phyloP scores from a whole-genome alignment of 257 asterid genomes.

The Jaltomata sinuosa region DNA sequence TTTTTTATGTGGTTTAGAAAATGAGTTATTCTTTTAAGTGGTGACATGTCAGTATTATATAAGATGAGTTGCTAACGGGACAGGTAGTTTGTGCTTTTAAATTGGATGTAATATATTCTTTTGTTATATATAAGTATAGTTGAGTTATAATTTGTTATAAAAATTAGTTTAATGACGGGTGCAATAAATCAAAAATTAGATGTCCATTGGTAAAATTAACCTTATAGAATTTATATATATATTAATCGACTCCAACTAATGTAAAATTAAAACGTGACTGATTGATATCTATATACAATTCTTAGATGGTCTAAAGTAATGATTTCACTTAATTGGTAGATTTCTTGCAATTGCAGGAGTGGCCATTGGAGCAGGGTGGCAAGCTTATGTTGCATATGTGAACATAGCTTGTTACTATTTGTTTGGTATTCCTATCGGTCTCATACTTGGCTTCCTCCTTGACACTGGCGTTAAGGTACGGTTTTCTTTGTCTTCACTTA shows the following conservation, averaged over 20 bases:
- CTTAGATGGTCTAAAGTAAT: background rate
- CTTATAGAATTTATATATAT: too few relatives aligned
- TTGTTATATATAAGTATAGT: too few relatives aligned
- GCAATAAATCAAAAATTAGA: too few relatives aligned
- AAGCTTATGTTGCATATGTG: slow-evolving; percentile 30
- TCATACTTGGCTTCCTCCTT: slow-evolving; percentile 24
- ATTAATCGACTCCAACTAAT: background rate
- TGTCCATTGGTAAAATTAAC: background rate
- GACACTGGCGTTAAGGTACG: slow-evolving; percentile 29
- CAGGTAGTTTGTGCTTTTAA: too few relatives aligned
- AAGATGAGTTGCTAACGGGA: background rate
- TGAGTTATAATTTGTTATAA: too few relatives aligned
- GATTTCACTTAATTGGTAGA: too few relatives aligned
- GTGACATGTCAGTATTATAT: background rate
- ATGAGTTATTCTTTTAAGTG: background rate
- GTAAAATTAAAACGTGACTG: background rate
- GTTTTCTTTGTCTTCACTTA: background rate
- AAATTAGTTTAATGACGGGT: too few relatives aligned
- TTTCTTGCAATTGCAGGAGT: slow-evolving; percentile 20
- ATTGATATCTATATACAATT: background rate
- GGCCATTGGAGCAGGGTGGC: slow-evolving; percentile 64
- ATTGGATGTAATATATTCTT: too few relatives aligned
- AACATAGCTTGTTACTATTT: slow-evolving; percentile 32
- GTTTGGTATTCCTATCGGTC: slow-evolving; percentile 34
- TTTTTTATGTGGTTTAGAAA: background rate